Evolutionary conservation across 352 stramenopile genomes (phyloP), one percentile per base, ranked within the genome.

Genomic region (Aphanomyces astaci): DNA sequence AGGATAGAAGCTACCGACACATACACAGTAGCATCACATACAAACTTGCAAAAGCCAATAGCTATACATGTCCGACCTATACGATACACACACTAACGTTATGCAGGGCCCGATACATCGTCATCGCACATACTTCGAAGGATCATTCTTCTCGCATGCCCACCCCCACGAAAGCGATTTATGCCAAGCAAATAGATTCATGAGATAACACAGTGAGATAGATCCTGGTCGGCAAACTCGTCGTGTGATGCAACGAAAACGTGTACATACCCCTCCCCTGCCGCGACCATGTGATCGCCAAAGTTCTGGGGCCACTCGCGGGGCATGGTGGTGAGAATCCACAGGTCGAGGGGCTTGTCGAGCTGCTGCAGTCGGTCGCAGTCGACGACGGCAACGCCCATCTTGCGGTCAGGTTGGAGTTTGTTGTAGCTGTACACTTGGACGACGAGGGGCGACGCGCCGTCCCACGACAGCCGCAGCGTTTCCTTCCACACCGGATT

Each of bases 401-500:
- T 90, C 39, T 72, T 71, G 0, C 84, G 78, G 60, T 91, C 82
- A 7, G 77, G 74, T 5, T 75, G 79, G 27, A 93, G 70, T 39
- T 77, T 87, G 71, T 91, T 90, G 74, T 86, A 74, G 69, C 90
- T 83, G 57, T 80, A 88, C 19, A 93, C 70, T 64, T 93, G 81
- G 17, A 76, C 80, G 45, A 84, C 64, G 1, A 93, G 75, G 7
- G 84, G 80, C 63, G 84, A 85, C 46, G 57, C 55, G 54, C 84
- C 84, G 51, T 93, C 82, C 84, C 84, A 93, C 30, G 84, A 93
- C 3, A 93, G 76, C 80, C 89, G 75, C 1, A 91, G 78, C 66
- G 76, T 85, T 71, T 93, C 74, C 40, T 76, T 69, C 84, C 82
- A 93, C 2, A 75, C 74, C 46, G 84, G 84, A 33, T 87, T 81